These are phyloP conservation scores for Cladosporium sp. DNA, from an alignment of 2,329 filamentous ascomycete species.

Conservation along the genomic window DNA sequence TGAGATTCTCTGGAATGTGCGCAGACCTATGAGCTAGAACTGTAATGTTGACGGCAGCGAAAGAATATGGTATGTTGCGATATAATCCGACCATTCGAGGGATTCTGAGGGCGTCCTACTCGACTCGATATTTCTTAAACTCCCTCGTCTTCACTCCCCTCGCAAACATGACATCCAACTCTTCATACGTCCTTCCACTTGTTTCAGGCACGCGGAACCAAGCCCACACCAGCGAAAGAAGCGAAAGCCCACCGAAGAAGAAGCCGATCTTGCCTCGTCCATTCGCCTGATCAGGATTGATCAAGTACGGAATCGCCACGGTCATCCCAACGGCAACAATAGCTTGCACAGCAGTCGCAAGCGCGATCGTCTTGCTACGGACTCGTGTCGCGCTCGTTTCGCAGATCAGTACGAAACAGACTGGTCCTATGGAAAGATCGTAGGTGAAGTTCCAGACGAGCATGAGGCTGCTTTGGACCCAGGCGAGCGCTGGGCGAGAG, in stretches of 20 bases:
- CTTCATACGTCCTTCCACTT: constrained; percentile 38
- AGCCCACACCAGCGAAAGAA: constrained; percentile 34
- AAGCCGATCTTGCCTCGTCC: constrained; percentile 40
- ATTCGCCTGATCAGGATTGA: constrained; percentile 39
- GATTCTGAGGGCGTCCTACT: no score
- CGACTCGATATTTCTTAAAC: constrained; percentile 29
- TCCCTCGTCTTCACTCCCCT: constrained; percentile 32
- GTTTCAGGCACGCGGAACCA: constrained; percentile 39
- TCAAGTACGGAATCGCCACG: constrained; percentile 38
- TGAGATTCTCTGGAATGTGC: no score
- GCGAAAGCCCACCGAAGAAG: constrained; percentile 36
- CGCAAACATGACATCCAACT: constrained; percentile 42
- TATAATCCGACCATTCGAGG: no score
- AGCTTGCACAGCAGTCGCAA: constrained; percentile 39
- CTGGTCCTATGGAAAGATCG: constrained; percentile 35
- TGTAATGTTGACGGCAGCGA: no score
- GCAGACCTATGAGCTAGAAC: no score
- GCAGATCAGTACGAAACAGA: constrained; percentile 37
- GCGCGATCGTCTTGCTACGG: constrained; percentile 35
- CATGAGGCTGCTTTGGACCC: constrained; percentile 40
- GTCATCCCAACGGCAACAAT: constrained; percentile 38
- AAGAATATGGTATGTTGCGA: no score
- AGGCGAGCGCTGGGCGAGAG: constrained; percentile 25
- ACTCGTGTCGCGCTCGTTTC: constrained; percentile 37
- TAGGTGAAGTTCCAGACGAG: constrained; percentile 35